phyloP scores from a whole-genome alignment of 1,284 basidiomycete genomes.

The Mycosarcoma mackinlayi region DNA sequence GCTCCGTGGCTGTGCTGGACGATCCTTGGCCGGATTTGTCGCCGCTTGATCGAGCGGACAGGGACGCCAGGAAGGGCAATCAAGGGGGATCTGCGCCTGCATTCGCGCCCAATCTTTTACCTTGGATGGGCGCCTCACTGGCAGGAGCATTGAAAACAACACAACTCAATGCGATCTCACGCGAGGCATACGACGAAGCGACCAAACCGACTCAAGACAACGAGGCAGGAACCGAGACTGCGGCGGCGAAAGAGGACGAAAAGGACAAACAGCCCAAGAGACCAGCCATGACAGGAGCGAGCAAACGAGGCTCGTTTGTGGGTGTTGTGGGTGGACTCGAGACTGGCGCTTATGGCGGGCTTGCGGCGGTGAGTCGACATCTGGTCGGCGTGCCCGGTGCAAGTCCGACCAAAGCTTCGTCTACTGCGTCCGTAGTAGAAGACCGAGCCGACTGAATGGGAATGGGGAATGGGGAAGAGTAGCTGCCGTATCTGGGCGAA shows the following conservation, averaged over 20 bases:
- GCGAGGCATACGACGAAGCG: constrained; percentile 42
- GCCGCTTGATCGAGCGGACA: neutral
- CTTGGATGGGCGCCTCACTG: constrained; percentile 92
- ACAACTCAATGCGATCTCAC: constrained; percentile 35
- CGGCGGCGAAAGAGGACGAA: constrained; percentile 6
- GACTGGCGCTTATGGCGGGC: constrained; percentile 53
- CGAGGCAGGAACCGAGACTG: neutral
- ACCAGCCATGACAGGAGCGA: constrained; percentile 23
- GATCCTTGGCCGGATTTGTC: constrained; percentile 38
- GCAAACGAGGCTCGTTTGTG: constrained; percentile 52
- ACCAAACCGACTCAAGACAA: constrained; percentile 16
- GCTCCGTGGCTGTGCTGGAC: constrained; percentile 31
- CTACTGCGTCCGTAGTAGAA: neutral
- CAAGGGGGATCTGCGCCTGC: constrained; percentile 81
- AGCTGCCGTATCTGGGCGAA: too few species aligned
- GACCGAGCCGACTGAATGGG: neutral
- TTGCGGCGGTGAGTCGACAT: constrained; percentile 54
- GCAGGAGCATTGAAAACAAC: constrained; percentile 74
- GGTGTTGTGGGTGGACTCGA: constrained; percentile 57
- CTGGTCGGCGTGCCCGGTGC: constrained; percentile 24
- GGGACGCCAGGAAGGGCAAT: neutral
- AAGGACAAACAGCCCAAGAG: constrained; percentile 3
- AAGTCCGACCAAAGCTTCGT: neutral
- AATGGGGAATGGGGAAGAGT: neutral
- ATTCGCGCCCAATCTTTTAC: constrained; percentile 80